Conservation (phyloP, 495 filamentous ascomycete species). For the Neurospora hispaniola region DNA sequence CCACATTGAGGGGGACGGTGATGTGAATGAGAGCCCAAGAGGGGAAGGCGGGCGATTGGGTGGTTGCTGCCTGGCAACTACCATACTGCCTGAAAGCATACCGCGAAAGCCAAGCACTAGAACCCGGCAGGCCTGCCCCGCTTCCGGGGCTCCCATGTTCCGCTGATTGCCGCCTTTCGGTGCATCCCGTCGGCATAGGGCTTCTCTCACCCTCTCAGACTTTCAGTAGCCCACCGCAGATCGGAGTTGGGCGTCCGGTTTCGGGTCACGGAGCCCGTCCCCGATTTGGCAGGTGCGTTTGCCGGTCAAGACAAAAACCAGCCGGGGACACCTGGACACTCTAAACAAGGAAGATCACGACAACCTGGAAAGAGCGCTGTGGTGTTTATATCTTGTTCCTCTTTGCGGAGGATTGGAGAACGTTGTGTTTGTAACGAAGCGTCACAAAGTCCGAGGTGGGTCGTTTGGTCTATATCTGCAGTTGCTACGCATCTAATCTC, state of each 20-base stretch:
- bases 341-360: background rate
- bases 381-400: too few relatives aligned
- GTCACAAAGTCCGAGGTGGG: background rate
- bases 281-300: background rate
- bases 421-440: background rate
- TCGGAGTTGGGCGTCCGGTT: background rate
- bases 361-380: background rate
- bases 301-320: background rate
- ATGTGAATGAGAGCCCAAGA: background rate
- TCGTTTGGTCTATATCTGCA: background rate
- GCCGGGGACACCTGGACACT: background rate
- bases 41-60: background rate
- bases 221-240: background rate
- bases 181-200: background rate
- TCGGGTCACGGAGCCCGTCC: background rate
- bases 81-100: background rate
- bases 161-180: background rate
- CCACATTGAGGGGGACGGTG: background rate
- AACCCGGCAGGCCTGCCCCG: background rate
- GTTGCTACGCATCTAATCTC: background rate
- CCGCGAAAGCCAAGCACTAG: background rate
- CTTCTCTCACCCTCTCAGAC: background rate
- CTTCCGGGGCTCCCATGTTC: background rate
- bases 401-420: background rate
- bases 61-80: background rate